phyloP scores from a whole-genome alignment of 768 basidiomycete species.

The Tylopilus balloui region DNA sequence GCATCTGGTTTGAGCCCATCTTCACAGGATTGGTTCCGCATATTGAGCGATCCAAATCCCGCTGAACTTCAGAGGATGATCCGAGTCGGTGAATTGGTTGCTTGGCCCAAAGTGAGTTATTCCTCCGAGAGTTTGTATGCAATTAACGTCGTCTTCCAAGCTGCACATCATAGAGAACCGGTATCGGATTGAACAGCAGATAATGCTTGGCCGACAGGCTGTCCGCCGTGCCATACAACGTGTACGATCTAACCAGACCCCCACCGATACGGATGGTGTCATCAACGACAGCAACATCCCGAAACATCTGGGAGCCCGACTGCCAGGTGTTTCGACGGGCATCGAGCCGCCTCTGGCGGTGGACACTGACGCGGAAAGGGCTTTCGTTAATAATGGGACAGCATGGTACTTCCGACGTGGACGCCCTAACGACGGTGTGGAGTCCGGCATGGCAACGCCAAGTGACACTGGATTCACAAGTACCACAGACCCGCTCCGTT shows the following conservation, averaged over 20 bases:
- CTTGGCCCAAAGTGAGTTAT: constrained; percentile 87
- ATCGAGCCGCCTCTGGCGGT: constrained; percentile 60
- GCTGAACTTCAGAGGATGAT: constrained; percentile 83
- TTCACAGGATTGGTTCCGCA: constrained; percentile 71
- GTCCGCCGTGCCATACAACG: constrained; percentile 55
- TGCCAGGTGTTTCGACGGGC: constrained; percentile 25
- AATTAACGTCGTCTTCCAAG: constrained; percentile 37
- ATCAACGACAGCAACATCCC: constrained; percentile 22
- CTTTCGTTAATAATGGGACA: constrained; percentile 52
- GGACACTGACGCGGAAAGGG: constrained; percentile 76
- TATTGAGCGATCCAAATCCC: constrained; percentile 81
- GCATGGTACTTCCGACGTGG: constrained; percentile 52
- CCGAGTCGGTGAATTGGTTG: constrained; percentile 77
- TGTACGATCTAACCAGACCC: constrained; percentile 20
- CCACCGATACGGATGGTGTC: constrained; percentile 21
- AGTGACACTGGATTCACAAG: constrained; percentile 24
- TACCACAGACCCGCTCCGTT: constrained; percentile 37
- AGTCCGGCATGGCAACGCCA: constrained; percentile 34
- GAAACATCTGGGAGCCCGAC: constrained; percentile 19
- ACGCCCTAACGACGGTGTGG: constrained; percentile 29
- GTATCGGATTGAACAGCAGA: constrained; percentile 77
- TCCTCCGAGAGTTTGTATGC: not conserved
- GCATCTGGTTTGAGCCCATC: not conserved
- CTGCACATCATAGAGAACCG: constrained; percentile 93
- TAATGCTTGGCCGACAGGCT: constrained; percentile 70